These are phyloP conservation scores for Starmerella stellata DNA, from an alignment of 805 yeast species.

Conservation along the genomic window DNA sequence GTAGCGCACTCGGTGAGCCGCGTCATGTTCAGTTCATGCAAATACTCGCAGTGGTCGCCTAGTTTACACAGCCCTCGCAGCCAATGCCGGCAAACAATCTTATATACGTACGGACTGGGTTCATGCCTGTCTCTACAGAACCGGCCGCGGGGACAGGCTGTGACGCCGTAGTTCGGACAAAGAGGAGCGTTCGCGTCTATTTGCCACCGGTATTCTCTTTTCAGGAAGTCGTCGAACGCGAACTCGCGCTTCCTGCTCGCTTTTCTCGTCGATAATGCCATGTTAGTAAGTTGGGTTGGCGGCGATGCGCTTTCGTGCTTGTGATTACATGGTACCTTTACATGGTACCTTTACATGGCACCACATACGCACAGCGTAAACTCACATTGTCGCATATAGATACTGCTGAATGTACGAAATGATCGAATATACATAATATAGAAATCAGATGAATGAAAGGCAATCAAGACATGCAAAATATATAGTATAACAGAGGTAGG, in stretches of 20 bases:
- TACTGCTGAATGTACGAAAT: no score
- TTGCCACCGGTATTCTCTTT: conserved; percentile 64
- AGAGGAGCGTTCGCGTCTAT: conserved; percentile 78
- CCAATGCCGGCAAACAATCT: conserved; percentile 97
- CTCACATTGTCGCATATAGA: no score
- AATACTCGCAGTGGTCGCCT: conserved; percentile 87
- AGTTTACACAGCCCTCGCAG: conserved; percentile 90
- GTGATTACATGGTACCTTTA: no score
- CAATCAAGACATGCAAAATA: no score
- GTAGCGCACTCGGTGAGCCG: conserved; percentile 95
- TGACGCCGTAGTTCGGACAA: conserved; percentile 53
- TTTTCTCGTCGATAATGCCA: not conserved
- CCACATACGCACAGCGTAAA: no score
- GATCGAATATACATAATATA: no score
- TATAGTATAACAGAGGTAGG: no score
- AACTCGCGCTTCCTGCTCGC: conserved; percentile 25
- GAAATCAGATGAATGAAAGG: no score
- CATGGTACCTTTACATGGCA: no score
- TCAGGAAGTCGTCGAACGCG: conserved; percentile 67
- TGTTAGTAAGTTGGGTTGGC: no score
- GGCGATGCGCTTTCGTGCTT: no score
- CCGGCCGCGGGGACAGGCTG: conserved; percentile 71
- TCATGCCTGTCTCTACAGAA: conserved; percentile 77
- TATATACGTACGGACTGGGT: conserved; percentile 43
- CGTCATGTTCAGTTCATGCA: conserved; percentile 83